phyloP scores from a whole-genome alignment of 2,329 filamentous ascomycete species.

The Fusarium sp. region DNA sequence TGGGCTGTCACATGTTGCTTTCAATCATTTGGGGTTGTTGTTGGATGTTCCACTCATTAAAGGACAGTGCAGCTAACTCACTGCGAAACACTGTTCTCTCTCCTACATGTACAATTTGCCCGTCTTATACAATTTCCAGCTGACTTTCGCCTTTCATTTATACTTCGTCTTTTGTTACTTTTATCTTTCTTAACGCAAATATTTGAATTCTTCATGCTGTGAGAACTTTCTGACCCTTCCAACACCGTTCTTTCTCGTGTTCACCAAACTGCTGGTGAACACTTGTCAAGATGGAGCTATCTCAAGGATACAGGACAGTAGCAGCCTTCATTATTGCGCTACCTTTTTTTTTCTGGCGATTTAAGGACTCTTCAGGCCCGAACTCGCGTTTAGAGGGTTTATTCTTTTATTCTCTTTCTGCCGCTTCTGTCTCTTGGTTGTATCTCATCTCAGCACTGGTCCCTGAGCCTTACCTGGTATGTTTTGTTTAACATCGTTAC shows the following conservation, averaged over 20 bases:
- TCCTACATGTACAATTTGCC: slow-evolving; percentile 16
- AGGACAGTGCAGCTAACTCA: slow-evolving; percentile 32
- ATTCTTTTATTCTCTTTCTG: slow-evolving; percentile 27
- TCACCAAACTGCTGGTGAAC: slow-evolving; percentile 23
- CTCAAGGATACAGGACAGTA: slow-evolving; percentile 25
- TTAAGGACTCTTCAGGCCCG: not conserved
- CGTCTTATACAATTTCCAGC: slow-evolving; percentile 22
- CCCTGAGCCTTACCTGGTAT: slow-evolving; percentile 67
- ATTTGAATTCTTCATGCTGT: not conserved
- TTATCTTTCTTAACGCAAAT: too few relatives aligned
- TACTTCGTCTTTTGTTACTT: not conserved
- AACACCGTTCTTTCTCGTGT: too few relatives aligned
- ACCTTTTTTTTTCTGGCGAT: slow-evolving; percentile 22
- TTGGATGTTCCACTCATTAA: not conserved
- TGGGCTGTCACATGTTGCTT: not conserved
- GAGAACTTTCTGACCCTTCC: not conserved
- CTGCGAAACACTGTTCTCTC: slow-evolving; percentile 23
- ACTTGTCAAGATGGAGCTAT: slow-evolving; percentile 45
- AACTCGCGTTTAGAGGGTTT: slow-evolving; percentile 12
- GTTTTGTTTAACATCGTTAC: slow-evolving; percentile 15
- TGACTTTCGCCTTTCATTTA: slow-evolving; percentile 5
- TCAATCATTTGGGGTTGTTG: not conserved
- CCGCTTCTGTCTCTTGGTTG: slow-evolving; percentile 39
- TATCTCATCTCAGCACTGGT: slow-evolving; percentile 50
- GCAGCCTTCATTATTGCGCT: slow-evolving; percentile 25